phyloP scores from a whole-genome alignment of 1,284 basidiomycete species.

The Limonomyces culmigenus region DNA sequence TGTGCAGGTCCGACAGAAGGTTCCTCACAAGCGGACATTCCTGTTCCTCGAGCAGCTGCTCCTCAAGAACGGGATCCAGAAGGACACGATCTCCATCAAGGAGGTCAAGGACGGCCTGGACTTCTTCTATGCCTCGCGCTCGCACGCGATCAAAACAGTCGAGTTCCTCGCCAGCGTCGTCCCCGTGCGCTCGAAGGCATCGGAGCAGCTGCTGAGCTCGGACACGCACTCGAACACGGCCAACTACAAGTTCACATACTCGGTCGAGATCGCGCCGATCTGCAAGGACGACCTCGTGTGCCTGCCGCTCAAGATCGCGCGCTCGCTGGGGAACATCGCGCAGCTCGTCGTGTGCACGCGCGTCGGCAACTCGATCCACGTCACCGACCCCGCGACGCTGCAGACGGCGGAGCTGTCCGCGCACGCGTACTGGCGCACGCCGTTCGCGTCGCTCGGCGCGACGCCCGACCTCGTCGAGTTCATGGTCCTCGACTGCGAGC shows the following conservation, averaged over 20 bases:
- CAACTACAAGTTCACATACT: conserved; percentile 97
- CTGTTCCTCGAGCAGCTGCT: conserved; percentile 96
- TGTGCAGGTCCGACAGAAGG: conserved; percentile 96
- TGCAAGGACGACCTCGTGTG: conserved; percentile 98
- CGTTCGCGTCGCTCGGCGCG: conserved; percentile 73
- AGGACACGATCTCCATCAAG: conserved; percentile 86
- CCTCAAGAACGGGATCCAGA: conserved; percentile 92
- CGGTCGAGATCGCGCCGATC: conserved; percentile 90
- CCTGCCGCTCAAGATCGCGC: conserved; percentile 71
- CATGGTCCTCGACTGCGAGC: conserved; percentile 89
- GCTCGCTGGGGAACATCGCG: conserved; percentile 73
- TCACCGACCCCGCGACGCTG: conserved; percentile 81
- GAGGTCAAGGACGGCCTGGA: conserved; percentile 93
- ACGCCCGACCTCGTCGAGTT: conserved; percentile 88
- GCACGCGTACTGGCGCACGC: conserved; percentile 80
- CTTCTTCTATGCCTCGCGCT: conserved; percentile 87
- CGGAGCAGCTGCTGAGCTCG: conserved; percentile 84
- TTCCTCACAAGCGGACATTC: conserved; percentile 95
- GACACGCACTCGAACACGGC: conserved; percentile 89
- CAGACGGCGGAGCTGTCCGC: conserved; percentile 71
- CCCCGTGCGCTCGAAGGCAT: conserved; percentile 82
- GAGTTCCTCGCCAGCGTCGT: conserved; percentile 86
- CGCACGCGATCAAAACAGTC: conserved; percentile 94
- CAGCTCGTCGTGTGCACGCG: conserved; percentile 81
- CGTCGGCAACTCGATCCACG: conserved; percentile 82